phyloP scores from a whole-genome alignment of 1,284 basidiomycete genomes.

The Thecaphora frezii region DNA sequence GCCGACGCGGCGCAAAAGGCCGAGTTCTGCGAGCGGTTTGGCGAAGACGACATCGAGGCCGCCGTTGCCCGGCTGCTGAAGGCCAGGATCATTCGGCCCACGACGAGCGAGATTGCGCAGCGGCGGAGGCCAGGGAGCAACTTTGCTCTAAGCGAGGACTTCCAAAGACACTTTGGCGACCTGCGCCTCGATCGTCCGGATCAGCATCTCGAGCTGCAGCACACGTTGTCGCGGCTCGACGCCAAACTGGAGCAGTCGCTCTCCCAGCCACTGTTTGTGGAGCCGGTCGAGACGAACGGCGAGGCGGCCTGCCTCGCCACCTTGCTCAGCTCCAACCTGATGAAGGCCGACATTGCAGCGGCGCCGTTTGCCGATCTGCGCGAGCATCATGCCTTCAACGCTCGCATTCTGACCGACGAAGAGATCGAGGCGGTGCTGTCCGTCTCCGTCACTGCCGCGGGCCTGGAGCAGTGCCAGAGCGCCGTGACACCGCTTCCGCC shows the following conservation, averaged over 20 bases:
- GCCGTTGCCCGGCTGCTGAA: slow-evolving; percentile 31
- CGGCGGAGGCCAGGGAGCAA: slow-evolving; percentile 35
- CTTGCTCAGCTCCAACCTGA: slow-evolving; percentile 11
- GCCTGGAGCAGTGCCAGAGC: slow-evolving; percentile 1
- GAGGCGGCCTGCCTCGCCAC: slow-evolving; percentile 25
- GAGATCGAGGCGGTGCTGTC: slow-evolving; percentile 22
- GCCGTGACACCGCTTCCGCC: slow-evolving; percentile 4
- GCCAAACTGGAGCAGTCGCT: neutral
- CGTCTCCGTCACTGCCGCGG: neutral
- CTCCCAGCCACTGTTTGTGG: slow-evolving; percentile 5
- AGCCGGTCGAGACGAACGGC: slow-evolving; percentile 25
- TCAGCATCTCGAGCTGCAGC: neutral
- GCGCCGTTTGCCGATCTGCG: slow-evolving; percentile 17
- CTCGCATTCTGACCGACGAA: slow-evolving; percentile 28
- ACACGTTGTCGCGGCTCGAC: neutral
- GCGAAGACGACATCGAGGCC: slow-evolving; percentile 21
- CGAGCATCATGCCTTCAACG: slow-evolving; percentile 23
- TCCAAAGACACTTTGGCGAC: neutral
- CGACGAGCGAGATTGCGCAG: slow-evolving; percentile 10
- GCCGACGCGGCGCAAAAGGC: slow-evolving; percentile 15
- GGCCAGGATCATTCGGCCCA: slow-evolving; percentile 16
- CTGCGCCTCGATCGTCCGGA: neutral
- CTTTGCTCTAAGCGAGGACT: slow-evolving; percentile 31
- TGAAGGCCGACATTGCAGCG: slow-evolving; percentile 12
- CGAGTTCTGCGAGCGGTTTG: slow-evolving; percentile 22